Base-by-base conservation (phyloP, 345 rosid genomes). In the Eucalyptus virginea region DNA sequence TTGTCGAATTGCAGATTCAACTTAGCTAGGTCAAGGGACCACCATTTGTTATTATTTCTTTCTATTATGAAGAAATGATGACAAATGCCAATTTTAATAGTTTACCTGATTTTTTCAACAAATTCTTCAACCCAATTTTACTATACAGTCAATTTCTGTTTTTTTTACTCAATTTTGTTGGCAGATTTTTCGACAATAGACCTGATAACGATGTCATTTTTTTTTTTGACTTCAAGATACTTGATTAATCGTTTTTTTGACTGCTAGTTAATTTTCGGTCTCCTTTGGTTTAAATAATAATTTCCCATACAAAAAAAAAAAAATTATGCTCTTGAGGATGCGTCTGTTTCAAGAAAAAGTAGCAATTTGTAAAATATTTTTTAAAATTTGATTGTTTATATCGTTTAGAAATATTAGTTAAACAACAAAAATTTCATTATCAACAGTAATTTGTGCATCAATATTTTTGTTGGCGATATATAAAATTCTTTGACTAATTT, bases 391-490 rank as follows among this genome's bases (percentile, higher is more conserved):
- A 13, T 28, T 28, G 4, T 62, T 62, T 62, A 62, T 3, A 28
- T 62, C 0, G 1, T 62, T 62, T 13, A 62, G 16, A 58, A 62
- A 62, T 28, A 60, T 2, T 28, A 28, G n/a, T 28, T 8, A 28
- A 62, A 7, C 3, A 1, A 62, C 4, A 60, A 28, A 24, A 28
- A 1, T 23, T 58, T 58, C 34, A 62, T 4, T 62, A 12, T 62
- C 8, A 12, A 62, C 34, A 13, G 3, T 62, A 28, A 28, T 62
- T 28, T 62, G 7, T 28, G 17, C 17, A 4, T 13, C 8, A 28
- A 28, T 2, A 28, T 60, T 28, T 13, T 62, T 0, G 0, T 28
- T 28, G 4, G 2, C 4, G 1, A 28, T 60, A 1, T 11, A 2
- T 10, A 11, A 58, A 10, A 24, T 24, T 58, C 3, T 5, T 58